Evolutionary conservation across 768 basidiomycete genomes (phyloP), one percentile per base, ranked within the genome.

Genomic region (Auricularia sp.): DNA sequence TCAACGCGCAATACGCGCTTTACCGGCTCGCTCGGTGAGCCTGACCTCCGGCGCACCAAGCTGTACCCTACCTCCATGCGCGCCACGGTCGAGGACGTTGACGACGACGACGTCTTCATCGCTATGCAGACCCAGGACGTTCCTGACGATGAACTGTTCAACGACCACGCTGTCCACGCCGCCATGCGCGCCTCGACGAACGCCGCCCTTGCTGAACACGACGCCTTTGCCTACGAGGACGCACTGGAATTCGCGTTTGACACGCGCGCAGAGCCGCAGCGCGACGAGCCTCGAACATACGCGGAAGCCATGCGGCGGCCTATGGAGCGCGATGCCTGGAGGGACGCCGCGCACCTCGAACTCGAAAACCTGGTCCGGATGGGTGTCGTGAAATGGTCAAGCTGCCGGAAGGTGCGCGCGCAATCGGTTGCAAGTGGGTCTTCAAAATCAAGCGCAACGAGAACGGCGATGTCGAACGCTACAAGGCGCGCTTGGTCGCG

Each of bases 401-500:
- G 10, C 53, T 69, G 18, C 76, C 76, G 3, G 3, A 61, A n/a
- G 71, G 68, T 18, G 54, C 66, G 23, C 70, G 70, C 39, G 61
- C 67, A 16, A 67, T 77, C 47, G 70, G 70, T 6, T 66, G 67
- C 63, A 68, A 70, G 16, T 76, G 73, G 72, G 76, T 76, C 44
- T 77, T 71, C 67, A 68, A 67, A 36, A 60, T 71, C 47, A 77
- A 77, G 66, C 62, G 63, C 36, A 67, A 73, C 61, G 63, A 62
- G 16, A 42, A 70, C 33, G 73, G 75, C 21, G 56, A 62, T 2
- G 63, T 74, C 42, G 60, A 65, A 8, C 65, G 68, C 10, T 70
- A 71, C 68, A 77, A 78, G 65, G 75, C 72, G 16, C 42, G 74
- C 21, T 68, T 77, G 35, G 74, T 76, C 8, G 76, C 76, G 0